Base-by-base conservation (phyloP, 2,329 filamentous ascomycete genomes). In the Penicillium verrucosum region DNA sequence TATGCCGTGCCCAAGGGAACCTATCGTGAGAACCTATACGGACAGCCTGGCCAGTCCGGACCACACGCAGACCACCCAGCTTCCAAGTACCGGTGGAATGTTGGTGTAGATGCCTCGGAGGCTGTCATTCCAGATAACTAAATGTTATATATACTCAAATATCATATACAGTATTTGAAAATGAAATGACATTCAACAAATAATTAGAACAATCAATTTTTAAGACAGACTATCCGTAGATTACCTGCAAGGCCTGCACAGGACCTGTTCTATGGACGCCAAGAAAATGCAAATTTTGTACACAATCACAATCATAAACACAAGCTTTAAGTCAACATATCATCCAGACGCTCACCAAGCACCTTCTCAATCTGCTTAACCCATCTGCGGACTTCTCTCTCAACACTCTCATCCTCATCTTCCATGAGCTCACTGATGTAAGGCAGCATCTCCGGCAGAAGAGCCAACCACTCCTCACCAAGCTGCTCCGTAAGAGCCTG, bases 381-480 rank as follows among this genome's bases (percentile, higher is more conserved):
- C 93, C 94, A 97, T 68, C 85, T 82, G 70, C 92, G 84, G 37
- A 92, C 93, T 79, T 96, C 92, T 69, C 86, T 81, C 78, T 99
- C 94, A 25, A 99, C 93, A 29, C 83, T 82, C 77, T 97, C 94
- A 70, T 97, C 92, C 65, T 97, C 94, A 72, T 99, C 94, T 71
- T 99, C 94, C 77, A 96, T 89, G 68, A 96, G 75, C 78, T 99
- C 94, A 68, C 90, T 95, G 66, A 99, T 96, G 62, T 93, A 90
- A 21, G 95, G 93, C 72, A 99, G 77, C 89, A 97, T 97, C 82
- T 99, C 94, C 0, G 93, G 91, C 70, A 97, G 74, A 78, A 95
- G 83, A 1, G 87, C 84, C 58, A 99, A 77, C 94, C 94, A 99
- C 70, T 99, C 94, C 73, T 97, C 92, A 57, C 92, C 92, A 27